Percentiles rank a stretch among this genome's conserved stretches.
These are phyloP conservation scores for Kazachstania sp. DNA, from an alignment of 1,139 yeast species.

Conservation along the genomic window DNA sequence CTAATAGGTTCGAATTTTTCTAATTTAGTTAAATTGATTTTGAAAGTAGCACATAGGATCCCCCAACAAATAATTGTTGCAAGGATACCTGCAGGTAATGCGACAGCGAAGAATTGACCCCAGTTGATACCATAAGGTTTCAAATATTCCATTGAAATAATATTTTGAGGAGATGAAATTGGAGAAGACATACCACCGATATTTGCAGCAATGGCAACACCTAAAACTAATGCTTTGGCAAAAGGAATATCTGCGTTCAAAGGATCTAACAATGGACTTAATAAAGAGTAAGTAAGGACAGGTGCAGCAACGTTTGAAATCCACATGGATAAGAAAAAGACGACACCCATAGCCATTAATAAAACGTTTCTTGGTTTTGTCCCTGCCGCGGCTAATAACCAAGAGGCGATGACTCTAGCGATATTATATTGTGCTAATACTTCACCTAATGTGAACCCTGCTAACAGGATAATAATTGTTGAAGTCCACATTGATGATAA, in stretches of 20 bases:
- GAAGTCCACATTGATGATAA: conserved; percentile 66
- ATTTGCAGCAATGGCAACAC: conserved; percentile 65
- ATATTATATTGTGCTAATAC: conserved; percentile 63
- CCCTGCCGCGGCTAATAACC: conserved; percentile 57
- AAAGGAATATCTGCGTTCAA: conserved; percentile 54
- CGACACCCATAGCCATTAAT: conserved; percentile 57
- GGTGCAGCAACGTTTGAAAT: conserved; percentile 76
- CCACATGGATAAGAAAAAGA: conserved; percentile 69
- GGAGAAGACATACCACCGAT: conserved; percentile 80
- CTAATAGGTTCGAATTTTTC: conserved; percentile 48
- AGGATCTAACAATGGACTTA: conserved; percentile 56
- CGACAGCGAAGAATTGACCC: conserved; percentile 71
- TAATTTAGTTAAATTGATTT: conserved; percentile 35
- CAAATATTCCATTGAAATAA: conserved; percentile 63
- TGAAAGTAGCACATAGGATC: conserved; percentile 48
- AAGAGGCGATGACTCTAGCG: conserved; percentile 59
- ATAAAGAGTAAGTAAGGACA: conserved; percentile 58
- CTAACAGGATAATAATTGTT: conserved; percentile 57
- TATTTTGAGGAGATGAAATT: conserved; percentile 70
- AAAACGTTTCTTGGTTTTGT: conserved; percentile 56
- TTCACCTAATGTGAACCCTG: conserved; percentile 69
- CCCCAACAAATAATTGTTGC: conserved; percentile 52
- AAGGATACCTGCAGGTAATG: conserved; percentile 54
- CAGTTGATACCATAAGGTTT: conserved; percentile 56
- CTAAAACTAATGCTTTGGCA: conserved; percentile 56